Conservation (phyloP, 2,329 filamentous ascomycete genomes). For the Dactylellina drechsleri region DNA sequence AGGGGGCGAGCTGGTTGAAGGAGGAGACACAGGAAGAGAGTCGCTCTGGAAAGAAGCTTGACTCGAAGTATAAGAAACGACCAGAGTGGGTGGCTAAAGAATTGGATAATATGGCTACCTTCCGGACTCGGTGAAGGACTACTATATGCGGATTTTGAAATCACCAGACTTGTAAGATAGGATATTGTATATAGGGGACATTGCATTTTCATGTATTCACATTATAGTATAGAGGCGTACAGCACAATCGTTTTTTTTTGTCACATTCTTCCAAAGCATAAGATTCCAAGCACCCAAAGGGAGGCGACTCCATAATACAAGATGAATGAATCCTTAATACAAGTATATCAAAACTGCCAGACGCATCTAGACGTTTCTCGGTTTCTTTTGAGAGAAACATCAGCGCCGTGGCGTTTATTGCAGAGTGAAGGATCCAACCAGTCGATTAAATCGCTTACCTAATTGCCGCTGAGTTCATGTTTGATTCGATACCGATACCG, state of each 20-base stretch:
- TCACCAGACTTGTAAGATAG: no score
- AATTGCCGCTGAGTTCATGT: neutral
- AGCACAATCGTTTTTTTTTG: neutral
- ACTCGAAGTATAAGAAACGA: no score
- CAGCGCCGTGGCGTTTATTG: neutral
- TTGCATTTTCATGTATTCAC: no score
- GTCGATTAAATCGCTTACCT: neutral
- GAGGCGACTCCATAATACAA: no score
- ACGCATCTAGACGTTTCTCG: neutral
- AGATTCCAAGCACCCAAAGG: no score
- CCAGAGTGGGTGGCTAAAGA: no score
- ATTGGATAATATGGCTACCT: no score
- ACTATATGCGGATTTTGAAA: neutral
- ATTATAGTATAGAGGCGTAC: neutral
- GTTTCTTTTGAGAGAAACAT: neutral
- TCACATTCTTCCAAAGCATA: no score
- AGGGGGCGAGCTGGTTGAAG: conserved; percentile 19
- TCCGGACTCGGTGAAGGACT: no score
- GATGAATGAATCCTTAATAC: no score
- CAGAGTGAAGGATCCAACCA: conserved; percentile 43
- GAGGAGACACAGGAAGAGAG: conserved; percentile 1
- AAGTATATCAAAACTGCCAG: neutral
- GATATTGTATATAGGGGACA: no score
- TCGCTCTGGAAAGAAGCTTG: no score
- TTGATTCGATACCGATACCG: conserved; percentile 6